phyloP scores from a whole-genome alignment of 1,284 basidiomycete genomes.

The Microstroma glucosiphilum region DNA sequence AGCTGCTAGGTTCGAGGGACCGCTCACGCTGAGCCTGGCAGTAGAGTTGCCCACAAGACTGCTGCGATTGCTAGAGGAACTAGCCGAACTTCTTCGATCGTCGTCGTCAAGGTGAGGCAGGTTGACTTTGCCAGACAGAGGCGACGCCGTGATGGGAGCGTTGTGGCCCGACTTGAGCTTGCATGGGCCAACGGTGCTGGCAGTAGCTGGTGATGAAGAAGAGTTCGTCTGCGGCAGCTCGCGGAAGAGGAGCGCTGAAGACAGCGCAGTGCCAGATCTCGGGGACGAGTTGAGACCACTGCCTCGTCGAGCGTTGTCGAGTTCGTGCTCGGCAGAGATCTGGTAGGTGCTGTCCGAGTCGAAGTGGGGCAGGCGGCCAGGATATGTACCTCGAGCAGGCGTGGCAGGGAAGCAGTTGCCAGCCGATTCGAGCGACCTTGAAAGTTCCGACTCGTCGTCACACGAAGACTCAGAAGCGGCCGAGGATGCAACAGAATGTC shows the following conservation, averaged over 20 bases:
- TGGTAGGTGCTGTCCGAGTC: neutral
- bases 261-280: too few relatives aligned
- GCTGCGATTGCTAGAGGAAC: neutral
- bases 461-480: neutral
- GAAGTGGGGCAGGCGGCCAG: neutral
- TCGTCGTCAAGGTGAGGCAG: neutral
- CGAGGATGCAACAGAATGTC: neutral
- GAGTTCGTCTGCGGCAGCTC: too few relatives aligned
- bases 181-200: too few relatives aligned
- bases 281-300: too few relatives aligned
- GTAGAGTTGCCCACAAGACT: too few relatives aligned
- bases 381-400: neutral
- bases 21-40: too few relatives aligned
- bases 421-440: neutral
- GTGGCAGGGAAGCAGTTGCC: constrained; percentile 1
- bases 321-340: neutral
- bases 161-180: neutral
- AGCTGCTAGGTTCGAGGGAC: constrained; percentile 1
- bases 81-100: neutral
- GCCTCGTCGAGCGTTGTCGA: neutral
- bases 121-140: neutral
- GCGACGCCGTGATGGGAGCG: neutral
- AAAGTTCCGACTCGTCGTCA: constrained; percentile 2
- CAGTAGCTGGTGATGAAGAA: too few relatives aligned
- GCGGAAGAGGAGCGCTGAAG: too few relatives aligned